These are phyloP conservation scores for Pythium rhizo-oryzae DNA, from an alignment of 352 stramenopile species.

Conservation along the genomic window DNA sequence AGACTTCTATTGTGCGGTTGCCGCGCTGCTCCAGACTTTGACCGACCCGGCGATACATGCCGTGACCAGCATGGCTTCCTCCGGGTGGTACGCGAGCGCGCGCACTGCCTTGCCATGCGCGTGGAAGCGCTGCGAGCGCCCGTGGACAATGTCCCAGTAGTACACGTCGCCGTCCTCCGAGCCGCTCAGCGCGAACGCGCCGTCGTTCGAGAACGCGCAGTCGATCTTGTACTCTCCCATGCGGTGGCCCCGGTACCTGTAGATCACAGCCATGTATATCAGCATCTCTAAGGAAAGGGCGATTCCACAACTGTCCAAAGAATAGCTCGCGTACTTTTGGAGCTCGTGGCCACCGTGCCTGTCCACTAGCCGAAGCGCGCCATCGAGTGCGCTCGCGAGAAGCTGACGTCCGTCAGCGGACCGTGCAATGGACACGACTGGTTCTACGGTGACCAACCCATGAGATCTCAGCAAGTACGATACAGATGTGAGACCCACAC, in stretches of 20 bases:
- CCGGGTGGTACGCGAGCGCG: slow-evolving; percentile 61
- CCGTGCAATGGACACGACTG: slow-evolving; percentile 73
- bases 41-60: slow-evolving; percentile 63
- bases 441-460: slow-evolving; percentile 40
- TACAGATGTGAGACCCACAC: neutral
- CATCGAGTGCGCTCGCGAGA: slow-evolving; percentile 77
- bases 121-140: slow-evolving; percentile 41
- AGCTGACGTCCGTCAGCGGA: slow-evolving; percentile 78
- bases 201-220: slow-evolving; percentile 67
- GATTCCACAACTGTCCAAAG: neutral
- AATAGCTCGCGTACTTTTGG: slow-evolving; percentile 48
- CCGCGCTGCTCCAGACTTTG: slow-evolving; percentile 55
- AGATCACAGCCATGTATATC: too few species aligned
- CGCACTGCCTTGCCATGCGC: slow-evolving; percentile 71
- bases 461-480: neutral
- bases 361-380: slow-evolving; percentile 77
- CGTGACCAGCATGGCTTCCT: slow-evolving; percentile 66
- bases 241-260: slow-evolving; percentile 65
- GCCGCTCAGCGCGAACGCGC: slow-evolving; percentile 66
- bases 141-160: slow-evolving; percentile 63
- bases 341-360: slow-evolving; percentile 63
- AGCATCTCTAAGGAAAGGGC: too few species aligned
- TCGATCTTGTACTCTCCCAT: slow-evolving; percentile 74
- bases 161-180: slow-evolving; percentile 77
- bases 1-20: neutral